phyloP scores from a whole-genome alignment of 805 yeast genomes.

The Candida vaughaniae region DNA sequence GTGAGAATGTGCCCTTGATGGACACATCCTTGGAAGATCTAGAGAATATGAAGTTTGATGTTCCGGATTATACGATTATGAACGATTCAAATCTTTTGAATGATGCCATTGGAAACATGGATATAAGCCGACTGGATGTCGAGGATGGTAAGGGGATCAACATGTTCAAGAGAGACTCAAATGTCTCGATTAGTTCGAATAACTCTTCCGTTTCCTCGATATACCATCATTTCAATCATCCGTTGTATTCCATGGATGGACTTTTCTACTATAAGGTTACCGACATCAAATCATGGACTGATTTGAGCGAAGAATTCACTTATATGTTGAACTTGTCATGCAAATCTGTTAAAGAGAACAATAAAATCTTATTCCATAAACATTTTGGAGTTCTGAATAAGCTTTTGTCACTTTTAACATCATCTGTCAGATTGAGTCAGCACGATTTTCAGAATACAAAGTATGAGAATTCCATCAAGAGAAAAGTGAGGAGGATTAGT shows the following conservation, averaged over 20 bases:
- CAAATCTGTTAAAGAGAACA: slow-evolving; percentile 51
- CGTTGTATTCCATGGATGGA: slow-evolving; percentile 37
- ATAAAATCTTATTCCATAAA: slow-evolving; percentile 51
- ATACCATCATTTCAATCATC: slow-evolving; percentile 44
- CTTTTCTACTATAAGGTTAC: slow-evolving; percentile 58
- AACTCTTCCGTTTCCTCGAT: slow-evolving; percentile 12
- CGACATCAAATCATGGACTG: slow-evolving; percentile 63
- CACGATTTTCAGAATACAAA: slow-evolving; percentile 49
- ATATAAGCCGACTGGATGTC: background rate
- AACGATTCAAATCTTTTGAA: slow-evolving; percentile 7
- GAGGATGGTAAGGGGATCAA: slow-evolving; percentile 1
- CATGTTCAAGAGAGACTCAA: slow-evolving; percentile 36
- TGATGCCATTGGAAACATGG: background rate
- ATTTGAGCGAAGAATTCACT: slow-evolving; percentile 46
- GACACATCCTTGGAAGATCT: slow-evolving; percentile 21
- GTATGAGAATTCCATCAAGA: slow-evolving; percentile 46
- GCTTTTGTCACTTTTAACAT: slow-evolving; percentile 51
- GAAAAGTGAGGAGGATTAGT: slow-evolving; percentile 51
- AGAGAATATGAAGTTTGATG: slow-evolving; percentile 18
- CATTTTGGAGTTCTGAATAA: slow-evolving; percentile 56
- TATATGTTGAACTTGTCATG: slow-evolving; percentile 48
- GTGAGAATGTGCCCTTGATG: slow-evolving; percentile 57
- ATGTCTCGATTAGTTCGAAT: slow-evolving; percentile 24
- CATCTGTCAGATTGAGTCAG: slow-evolving; percentile 53
- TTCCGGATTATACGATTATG: slow-evolving; percentile 21